A percentile compares a stretch with the other conserved stretches of the same genome.
phyloP scores from a whole-genome alignment of 331 rosid species.

The Malus hybrid region DNA sequence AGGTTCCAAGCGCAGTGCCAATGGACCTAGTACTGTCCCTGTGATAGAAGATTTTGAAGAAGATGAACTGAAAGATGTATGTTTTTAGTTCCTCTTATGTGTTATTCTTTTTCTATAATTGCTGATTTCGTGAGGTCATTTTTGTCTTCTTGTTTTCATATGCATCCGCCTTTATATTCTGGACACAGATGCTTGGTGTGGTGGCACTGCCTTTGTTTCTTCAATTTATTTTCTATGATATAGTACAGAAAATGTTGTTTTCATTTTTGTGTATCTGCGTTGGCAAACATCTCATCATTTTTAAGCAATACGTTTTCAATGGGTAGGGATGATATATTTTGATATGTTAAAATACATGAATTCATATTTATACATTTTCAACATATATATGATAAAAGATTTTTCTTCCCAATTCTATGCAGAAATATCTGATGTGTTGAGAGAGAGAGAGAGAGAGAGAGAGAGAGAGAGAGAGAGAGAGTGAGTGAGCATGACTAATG shows the following conservation, averaged over 20 bases:
- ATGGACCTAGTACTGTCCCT: constrained; percentile 47
- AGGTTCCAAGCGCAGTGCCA: constrained; percentile 49
- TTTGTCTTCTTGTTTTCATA: background rate
- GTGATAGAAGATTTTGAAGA: constrained; percentile 74
- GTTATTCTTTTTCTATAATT: background rate
- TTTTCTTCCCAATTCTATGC: background rate
- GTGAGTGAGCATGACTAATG: no score
- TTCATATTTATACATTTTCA: background rate
- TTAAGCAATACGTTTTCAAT: background rate
- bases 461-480: background rate
- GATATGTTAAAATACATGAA: background rate
- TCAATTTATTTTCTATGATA: background rate
- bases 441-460: background rate
- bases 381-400: background rate
- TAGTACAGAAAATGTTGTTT: background rate
- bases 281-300: background rate
- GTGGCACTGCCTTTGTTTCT: background rate
- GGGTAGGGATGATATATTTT: background rate
- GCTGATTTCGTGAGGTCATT: background rate
- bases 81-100: constrained; percentile 12
- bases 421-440: background rate
- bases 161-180: background rate
- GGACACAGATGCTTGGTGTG: background rate
- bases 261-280: no score
- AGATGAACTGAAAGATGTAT: constrained; percentile 65